Evolutionary conservation across 257 asterid species (phyloP), one percentile per base, ranked within the genome.

Genomic region (Henckelia pumila): DNA sequence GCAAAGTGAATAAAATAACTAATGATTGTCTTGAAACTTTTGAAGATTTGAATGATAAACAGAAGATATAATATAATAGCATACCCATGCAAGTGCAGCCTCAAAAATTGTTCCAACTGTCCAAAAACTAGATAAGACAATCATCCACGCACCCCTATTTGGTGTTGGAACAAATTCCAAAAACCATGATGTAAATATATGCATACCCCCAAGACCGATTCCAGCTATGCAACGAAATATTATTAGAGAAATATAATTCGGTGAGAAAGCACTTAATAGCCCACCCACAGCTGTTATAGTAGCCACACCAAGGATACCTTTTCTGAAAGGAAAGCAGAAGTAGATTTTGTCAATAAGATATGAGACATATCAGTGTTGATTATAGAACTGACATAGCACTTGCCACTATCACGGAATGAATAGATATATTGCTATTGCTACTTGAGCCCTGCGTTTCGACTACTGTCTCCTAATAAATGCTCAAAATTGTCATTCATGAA

Each of bases 81-180:
- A 65, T 79, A 82, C 88, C 85, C 88, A 82, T 28, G 88, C 88
- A 59, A 82, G 83, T 60, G 58, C 81, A 61, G 88, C 85, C 78
- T 82, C 88, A 56, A 63, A 71, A 47, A 82, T 77, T 24, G 88
- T 77, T 65, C 88, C 87, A 63, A 82, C 21, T 40, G 85, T 82
- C 88, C 88, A 82, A n/a, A 82, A 79, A 68, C 78, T 60, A 19
- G 85, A 75, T 60, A 82, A 82, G 60, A 68, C 78, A 64, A 77
- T 78, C 88, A 82, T 82, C 88, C 88, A 82, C 19, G 71, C 79
- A 59, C 88, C 87, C 75, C 87, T 77, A 37, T 75, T 79, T 35
- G 67, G 69, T 13, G 74, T 71, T 3, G 87, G 87, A 28, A 82
- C 71, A 59, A 79, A 82, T 71, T 82, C 87, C 77, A 82, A 72